phyloP scores from a whole-genome alignment of 345 rosid species.

The Geranium brycei region DNA sequence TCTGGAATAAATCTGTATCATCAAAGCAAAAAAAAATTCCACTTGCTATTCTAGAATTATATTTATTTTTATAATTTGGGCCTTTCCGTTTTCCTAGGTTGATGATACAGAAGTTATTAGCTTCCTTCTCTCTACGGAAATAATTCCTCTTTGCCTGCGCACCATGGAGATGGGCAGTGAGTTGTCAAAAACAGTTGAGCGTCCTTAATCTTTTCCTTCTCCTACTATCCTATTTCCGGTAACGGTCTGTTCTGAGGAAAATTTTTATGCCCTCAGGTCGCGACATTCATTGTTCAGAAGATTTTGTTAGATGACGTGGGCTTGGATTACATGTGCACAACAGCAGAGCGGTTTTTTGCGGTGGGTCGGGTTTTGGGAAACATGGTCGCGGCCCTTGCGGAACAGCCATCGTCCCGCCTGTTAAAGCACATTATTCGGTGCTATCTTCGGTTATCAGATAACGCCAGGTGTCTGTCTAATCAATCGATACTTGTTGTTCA shows the following conservation, averaged over 20 bases:
- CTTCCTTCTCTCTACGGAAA: conserved; percentile 93
- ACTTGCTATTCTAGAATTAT: too few species aligned
- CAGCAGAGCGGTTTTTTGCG: conserved; percentile 89
- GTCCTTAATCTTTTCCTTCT: conserved; percentile 6
- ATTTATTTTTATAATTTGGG: not conserved
- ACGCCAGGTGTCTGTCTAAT: conserved; percentile 43
- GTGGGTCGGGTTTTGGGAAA: conserved; percentile 78
- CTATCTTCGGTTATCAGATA: conserved; percentile 77
- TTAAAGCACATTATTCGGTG: conserved; percentile 85
- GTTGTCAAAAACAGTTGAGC: conserved; percentile 87
- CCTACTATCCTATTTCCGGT: not conserved
- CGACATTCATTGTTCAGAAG: conserved; percentile 83
- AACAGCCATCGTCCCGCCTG: conserved; percentile 63
- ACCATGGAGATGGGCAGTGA: conserved; percentile 99
- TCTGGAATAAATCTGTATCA: too few species aligned
- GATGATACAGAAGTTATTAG: conserved; percentile 96
- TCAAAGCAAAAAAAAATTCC: not conserved
- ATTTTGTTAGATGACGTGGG: conserved; percentile 90
- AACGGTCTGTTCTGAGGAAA: not conserved
- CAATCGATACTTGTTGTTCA: not conserved
- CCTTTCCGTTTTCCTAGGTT: conserved; percentile 37
- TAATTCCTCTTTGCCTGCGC: conserved; percentile 82
- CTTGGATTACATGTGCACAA: conserved; percentile 80
- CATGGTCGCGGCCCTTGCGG: conserved; percentile 92
- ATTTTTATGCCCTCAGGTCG: conserved; percentile 50